Percentiles rank a stretch among this genome's conserved stretches.
phyloP scores from a whole-genome alignment of 345 rosid species.

The Geranium brycei region DNA sequence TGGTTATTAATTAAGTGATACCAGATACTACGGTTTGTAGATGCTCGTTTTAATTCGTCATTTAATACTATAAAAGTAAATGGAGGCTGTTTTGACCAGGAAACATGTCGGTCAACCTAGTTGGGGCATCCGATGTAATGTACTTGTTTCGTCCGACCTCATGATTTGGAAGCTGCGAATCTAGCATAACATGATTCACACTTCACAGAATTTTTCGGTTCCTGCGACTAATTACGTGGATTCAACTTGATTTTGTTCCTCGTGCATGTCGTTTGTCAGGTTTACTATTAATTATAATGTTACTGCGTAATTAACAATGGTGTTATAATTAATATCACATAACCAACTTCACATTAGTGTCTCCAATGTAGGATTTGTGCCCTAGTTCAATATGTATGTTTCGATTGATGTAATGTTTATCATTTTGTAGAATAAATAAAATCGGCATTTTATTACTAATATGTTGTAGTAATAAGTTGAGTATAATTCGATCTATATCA shows the following conservation, averaged over 20 bases:
- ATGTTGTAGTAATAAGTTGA: too few species aligned
- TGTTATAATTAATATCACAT: too few species aligned
- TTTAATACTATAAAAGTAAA: not conserved
- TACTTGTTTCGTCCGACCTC: constrained; percentile 1
- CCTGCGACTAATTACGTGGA: constrained; percentile 10
- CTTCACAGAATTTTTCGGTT: constrained; percentile 9
- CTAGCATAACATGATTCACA: constrained; percentile 1
- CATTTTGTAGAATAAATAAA: too few species aligned
- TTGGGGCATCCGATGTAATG: constrained; percentile 16
- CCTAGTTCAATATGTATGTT: too few species aligned
- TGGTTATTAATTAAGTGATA: not conserved
- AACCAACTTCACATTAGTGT: too few species aligned
- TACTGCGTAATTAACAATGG: too few species aligned
- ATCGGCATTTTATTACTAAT: too few species aligned
- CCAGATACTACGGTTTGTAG: constrained; percentile 5
- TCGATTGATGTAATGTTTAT: too few species aligned
- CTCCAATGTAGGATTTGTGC: too few species aligned
- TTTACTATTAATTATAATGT: too few species aligned
- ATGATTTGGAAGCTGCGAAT: constrained; percentile 20
- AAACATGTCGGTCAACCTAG: constrained; percentile 21
- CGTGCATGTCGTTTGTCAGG: too few species aligned
- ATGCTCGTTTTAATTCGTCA: not conserved
- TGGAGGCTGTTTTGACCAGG: constrained; percentile 13
- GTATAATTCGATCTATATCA: too few species aligned
- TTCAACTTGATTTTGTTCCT: constrained; percentile 1